Conservation (phyloP, 1,284 basidiomycete genomes). For the Cryptococcus sp. region DNA sequence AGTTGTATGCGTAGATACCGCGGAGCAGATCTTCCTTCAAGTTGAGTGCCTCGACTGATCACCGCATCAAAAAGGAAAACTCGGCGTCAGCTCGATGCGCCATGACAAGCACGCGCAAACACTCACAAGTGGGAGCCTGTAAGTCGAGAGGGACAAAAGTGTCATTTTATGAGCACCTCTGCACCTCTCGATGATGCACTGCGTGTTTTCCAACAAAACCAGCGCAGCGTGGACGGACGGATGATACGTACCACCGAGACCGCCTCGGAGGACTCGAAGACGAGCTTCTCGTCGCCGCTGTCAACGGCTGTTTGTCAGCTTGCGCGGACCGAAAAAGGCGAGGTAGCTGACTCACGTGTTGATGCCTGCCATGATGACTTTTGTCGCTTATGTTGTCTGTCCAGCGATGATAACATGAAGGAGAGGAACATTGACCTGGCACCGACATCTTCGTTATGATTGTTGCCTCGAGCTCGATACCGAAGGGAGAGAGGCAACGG, state of each 20-base stretch:
- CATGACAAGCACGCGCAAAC: background rate
- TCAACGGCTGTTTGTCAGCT: background rate
- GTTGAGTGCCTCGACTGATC: slow-evolving; percentile 87
- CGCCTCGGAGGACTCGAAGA: slow-evolving; percentile 96
- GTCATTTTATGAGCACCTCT: slow-evolving; percentile 49
- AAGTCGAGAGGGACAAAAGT: slow-evolving; percentile 52
- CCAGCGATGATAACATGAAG: slow-evolving; percentile 7
- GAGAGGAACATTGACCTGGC: background rate
- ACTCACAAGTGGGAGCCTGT: slow-evolving; percentile 55
- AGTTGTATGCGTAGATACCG: slow-evolving; percentile 99
- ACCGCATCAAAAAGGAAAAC: slow-evolving; percentile 33
- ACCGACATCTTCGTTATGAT: too few species aligned
- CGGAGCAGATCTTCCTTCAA: slow-evolving; percentile 94
- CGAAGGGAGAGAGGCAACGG: background rate
- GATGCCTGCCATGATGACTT: slow-evolving; percentile 32
- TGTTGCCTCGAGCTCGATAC: too few species aligned
- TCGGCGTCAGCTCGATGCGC: background rate
- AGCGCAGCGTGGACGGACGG: slow-evolving; percentile 12
- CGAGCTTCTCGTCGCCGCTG: slow-evolving; percentile 70
- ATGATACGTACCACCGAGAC: slow-evolving; percentile 65
- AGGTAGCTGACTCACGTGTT: slow-evolving; percentile 43
- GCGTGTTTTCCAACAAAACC: slow-evolving; percentile 19
- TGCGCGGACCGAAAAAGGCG: too few species aligned
- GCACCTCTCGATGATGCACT: slow-evolving; percentile 48
- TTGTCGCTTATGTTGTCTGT: slow-evolving; percentile 8